These are phyloP conservation scores for Russula abietina DNA, from an alignment of 768 basidiomycete species.

Conservation along the genomic window DNA sequence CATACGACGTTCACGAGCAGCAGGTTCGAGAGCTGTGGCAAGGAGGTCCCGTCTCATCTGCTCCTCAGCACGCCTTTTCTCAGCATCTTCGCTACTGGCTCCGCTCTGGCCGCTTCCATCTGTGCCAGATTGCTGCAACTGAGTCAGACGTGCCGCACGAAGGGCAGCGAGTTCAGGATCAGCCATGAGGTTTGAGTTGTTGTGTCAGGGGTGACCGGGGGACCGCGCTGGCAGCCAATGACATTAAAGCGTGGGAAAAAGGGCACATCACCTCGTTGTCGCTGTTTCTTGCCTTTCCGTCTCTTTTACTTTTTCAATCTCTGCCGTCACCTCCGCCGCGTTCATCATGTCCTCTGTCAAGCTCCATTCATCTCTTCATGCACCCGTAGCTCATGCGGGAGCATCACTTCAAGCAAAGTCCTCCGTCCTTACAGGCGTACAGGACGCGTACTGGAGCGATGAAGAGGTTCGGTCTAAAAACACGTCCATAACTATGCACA, in stretches of 20 bases:
- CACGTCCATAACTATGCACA: not conserved
- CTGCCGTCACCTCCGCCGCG: slow-evolving; percentile 1
- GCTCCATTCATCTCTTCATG: slow-evolving; percentile 61
- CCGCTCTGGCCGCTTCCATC: slow-evolving; percentile 29
- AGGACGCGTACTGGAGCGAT: slow-evolving; percentile 97
- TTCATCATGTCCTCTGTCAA: slow-evolving; percentile 46
- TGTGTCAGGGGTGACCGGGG: not conserved
- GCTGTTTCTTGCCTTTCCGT: slow-evolving; percentile 2
- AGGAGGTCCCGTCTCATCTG: slow-evolving; percentile 64
- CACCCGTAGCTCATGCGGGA: slow-evolving; percentile 65
- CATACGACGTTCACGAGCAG: slow-evolving; percentile 25
- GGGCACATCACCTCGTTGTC: slow-evolving; percentile 24
- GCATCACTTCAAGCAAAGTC: slow-evolving; percentile 75
- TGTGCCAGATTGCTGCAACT: slow-evolving; percentile 32
- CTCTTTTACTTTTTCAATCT: slow-evolving; percentile 7
- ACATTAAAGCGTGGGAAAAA: slow-evolving; percentile 13
- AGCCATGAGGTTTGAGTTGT: slow-evolving; percentile 17
- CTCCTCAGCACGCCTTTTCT: slow-evolving; percentile 48
- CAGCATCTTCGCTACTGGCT: slow-evolving; percentile 49
- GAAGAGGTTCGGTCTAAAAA: slow-evolving; percentile 55
- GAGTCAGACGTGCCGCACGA: slow-evolving; percentile 39
- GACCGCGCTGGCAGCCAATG: not conserved
- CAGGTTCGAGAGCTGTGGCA: slow-evolving; percentile 23
- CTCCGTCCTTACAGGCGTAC: slow-evolving; percentile 80
- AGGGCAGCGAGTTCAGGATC: slow-evolving; percentile 42